These are phyloP conservation scores for Paecilomyces variotii DNA, from an alignment of 2,329 filamentous ascomycete genomes.

Conservation along the genomic window DNA sequence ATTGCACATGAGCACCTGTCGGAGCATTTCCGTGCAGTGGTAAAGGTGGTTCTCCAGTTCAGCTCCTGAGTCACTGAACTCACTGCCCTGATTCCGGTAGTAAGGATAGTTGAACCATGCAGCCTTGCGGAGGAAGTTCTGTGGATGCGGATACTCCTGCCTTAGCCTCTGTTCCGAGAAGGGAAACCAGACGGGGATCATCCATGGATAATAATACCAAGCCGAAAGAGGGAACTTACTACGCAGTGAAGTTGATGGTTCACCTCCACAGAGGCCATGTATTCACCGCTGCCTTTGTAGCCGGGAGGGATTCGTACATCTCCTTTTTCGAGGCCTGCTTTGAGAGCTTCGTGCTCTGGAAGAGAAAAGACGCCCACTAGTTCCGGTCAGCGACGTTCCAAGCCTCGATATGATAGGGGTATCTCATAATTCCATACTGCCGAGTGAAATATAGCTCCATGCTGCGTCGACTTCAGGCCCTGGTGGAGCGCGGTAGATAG, in stretches of 20 bases:
- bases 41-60: slow-evolving; percentile 6
- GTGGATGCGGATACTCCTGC: neutral
- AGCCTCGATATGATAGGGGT: neutral
- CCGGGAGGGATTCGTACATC: slow-evolving; percentile 3
- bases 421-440: neutral
- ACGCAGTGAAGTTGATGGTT: slow-evolving; percentile 11
- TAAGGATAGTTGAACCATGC: slow-evolving; percentile 6
- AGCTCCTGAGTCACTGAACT: slow-evolving; percentile 4
- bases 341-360: slow-evolving; percentile 2
- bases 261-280: slow-evolving; percentile 7
- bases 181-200: neutral
- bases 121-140: slow-evolving; percentile 7
- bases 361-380: slow-evolving; percentile 5
- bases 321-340: slow-evolving; percentile 1
- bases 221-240: neutral
- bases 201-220: no score
- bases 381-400: neutral
- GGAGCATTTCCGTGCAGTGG: slow-evolving; percentile 12
- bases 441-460: slow-evolving; percentile 5
- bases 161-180: neutral
- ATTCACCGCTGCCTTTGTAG: slow-evolving; percentile 6
- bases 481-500: slow-evolving; percentile 5
- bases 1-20: slow-evolving; percentile 10
- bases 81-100: slow-evolving; percentile 4
- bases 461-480: slow-evolving; percentile 7